Evolutionary conservation across 2,329 filamentous ascomycete genomes (phyloP), one percentile per base, ranked within the genome.

Genomic region (Neobulgaria alba): DNA sequence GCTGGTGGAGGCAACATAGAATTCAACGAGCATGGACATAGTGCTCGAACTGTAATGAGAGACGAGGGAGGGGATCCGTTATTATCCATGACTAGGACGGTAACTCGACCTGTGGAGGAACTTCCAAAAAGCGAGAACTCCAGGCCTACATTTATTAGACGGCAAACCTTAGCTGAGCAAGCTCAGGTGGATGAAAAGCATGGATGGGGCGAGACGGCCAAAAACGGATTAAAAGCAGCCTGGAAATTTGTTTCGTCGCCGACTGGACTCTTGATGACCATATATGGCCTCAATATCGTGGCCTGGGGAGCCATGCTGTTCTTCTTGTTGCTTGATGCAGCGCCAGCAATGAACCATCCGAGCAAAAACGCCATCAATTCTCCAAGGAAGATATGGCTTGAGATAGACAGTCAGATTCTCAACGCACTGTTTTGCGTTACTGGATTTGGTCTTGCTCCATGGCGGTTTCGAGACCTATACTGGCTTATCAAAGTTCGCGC

Each of bases 271-370:
- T 66, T 84, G 42, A 74, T 89, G 36, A 85, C 82, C 1, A 59
- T 93, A 8, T 93, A 93, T 61, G 77, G 79, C 9, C 71, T 90
- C 40, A 88, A 89, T 48, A 75, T 93, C 12, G 76, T 93, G 4
- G 86, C 83, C 0, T 93, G 86, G 86, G 86, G 86, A 33, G 85
- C 82, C 41, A 92, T 93, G 86, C 71, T 93, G 20, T 92, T 93
- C 64, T 67, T 93, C 12, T 68, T 94, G 4, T 75, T 93, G 29
- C 81, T 78, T 65, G 82, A 85, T 50, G 85, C 72, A 43, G 67
- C 75, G 3, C 79, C 80, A 2, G 75, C 76, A 48, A 85, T 86
- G 82, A 84, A 83, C 79, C 57, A 51, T 15, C 51, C 49, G 2
- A 42, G 29, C n/a, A 49, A 44, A 16, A 48, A 48, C 26, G 68